Evolutionary conservation across 768 basidiomycete genomes (phyloP).

Genomic region (Amanita phalloides): DNA sequence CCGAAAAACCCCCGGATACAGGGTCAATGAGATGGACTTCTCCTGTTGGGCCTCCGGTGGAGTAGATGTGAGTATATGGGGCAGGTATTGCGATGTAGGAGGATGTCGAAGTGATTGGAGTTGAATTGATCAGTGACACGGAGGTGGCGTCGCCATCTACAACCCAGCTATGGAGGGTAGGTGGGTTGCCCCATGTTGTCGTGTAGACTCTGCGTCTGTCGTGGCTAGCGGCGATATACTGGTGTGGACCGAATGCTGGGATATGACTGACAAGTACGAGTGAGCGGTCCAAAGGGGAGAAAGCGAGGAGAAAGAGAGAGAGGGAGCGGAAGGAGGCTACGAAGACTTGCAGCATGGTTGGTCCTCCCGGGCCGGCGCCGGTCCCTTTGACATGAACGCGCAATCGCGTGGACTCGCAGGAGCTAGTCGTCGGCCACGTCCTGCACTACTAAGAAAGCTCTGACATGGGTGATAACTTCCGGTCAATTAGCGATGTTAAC

Average conservation of each 20-base stretch:
- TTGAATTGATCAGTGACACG: slow-evolving; percentile 24
- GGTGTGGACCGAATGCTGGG: slow-evolving; percentile 38
- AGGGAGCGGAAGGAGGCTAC: slow-evolving; percentile 34
- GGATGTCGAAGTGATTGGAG: slow-evolving; percentile 42
- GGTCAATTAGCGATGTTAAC: too few relatives aligned
- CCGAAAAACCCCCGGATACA: slow-evolving; percentile 25
- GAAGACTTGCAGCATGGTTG: too few relatives aligned
- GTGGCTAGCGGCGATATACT: slow-evolving; percentile 32
- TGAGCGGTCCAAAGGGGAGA: slow-evolving; percentile 28
- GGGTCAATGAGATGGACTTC: slow-evolving; percentile 31
- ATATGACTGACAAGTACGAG: slow-evolving; percentile 30
- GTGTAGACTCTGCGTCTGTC: slow-evolving; percentile 29
- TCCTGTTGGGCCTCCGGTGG: slow-evolving; percentile 39
- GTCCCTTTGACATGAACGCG: too few relatives aligned
- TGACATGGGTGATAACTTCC: too few relatives aligned
- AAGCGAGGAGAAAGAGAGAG: slow-evolving; percentile 38
- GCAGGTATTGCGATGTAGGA: slow-evolving; percentile 40
- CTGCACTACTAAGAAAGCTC: too few relatives aligned
- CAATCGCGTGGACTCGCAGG: too few relatives aligned
- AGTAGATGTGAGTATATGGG: slow-evolving; percentile 37
- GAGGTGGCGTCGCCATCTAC: slow-evolving; percentile 15
- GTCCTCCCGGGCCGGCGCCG: too few relatives aligned
- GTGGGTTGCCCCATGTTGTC: slow-evolving; percentile 41
- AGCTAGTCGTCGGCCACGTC: too few relatives aligned
- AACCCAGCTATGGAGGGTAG: slow-evolving; percentile 34